phyloP scores from a whole-genome alignment of 2,329 filamentous ascomycete genomes.

The Alternaria panax region DNA sequence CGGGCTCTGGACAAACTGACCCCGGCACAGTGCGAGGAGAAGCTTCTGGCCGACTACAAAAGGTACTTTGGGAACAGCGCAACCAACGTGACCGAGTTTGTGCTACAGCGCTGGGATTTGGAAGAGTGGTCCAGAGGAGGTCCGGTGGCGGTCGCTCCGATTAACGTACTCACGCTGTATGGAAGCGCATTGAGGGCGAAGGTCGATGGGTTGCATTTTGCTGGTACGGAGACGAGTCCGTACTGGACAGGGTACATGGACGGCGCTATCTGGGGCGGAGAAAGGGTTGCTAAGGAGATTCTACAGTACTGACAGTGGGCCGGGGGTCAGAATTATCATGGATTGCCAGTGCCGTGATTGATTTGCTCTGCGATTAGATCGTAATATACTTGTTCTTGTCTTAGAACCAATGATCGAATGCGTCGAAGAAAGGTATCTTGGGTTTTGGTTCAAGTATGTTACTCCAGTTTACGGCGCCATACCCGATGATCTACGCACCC shows the following conservation, averaged over 20 bases:
- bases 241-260: constrained; percentile 68
- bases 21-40: neutral
- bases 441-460: neutral
- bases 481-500: neutral
- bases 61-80: constrained; percentile 26
- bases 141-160: constrained; percentile 25
- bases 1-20: constrained; percentile 18
- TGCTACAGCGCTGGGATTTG: constrained; percentile 32
- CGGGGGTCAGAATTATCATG: neutral
- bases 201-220: constrained; percentile 59
- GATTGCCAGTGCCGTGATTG: neutral
- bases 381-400: neutral
- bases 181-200: constrained; percentile 21
- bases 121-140: constrained; percentile 30
- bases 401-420: neutral
- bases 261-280: constrained; percentile 61
- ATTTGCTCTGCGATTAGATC: neutral
- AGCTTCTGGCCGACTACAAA: constrained; percentile 20
- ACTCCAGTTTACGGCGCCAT: neutral
- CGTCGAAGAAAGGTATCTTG: neutral
- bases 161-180: constrained; percentile 21
- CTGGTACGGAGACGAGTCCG: constrained; percentile 61
- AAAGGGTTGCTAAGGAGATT: constrained; percentile 59
- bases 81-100: constrained; percentile 24
- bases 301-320: neutral